These are phyloP conservation scores for Pythium biforme DNA, from an alignment of 352 stramenopile species.

Conservation along the genomic window DNA sequence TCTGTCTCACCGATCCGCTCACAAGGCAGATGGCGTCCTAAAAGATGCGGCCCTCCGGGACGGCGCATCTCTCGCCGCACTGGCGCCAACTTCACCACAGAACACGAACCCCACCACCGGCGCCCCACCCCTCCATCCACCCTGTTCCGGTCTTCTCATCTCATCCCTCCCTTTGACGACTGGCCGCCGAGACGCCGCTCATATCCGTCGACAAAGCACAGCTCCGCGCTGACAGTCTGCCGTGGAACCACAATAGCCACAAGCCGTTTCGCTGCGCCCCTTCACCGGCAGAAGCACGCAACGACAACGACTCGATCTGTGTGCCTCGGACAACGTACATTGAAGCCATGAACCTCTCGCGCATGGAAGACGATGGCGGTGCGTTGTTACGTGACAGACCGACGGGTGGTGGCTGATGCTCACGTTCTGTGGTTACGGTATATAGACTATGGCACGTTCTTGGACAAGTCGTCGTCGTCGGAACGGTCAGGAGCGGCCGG, in stretches of 20 bases:
- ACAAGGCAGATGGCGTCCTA: neutral
- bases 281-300: no score
- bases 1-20: neutral
- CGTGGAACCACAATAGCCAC: no score
- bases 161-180: no score
- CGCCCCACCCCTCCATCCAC: no score
- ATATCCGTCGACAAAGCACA: no score
- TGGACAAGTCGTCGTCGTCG: neutral
- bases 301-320: neutral
- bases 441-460: conserved; percentile 17
- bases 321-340: neutral
- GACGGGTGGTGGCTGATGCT: neutral
- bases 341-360: conserved; percentile 5
- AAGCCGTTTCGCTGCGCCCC: no score
- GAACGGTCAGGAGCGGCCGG: no score
- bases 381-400: neutral
- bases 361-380: conserved; percentile 28
- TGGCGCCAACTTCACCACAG: neutral
- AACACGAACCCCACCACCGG: no score
- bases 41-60: neutral
- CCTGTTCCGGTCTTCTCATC: no score
- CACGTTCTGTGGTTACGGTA: neutral
- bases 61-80: neutral
- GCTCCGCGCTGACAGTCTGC: no score
- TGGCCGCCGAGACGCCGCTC: no score